A percentile compares a stretch with the other conserved stretches of the same genome.
Conservation (phyloP, 1,139 yeast genomes). For the Pneumocystis sp. region DNA sequence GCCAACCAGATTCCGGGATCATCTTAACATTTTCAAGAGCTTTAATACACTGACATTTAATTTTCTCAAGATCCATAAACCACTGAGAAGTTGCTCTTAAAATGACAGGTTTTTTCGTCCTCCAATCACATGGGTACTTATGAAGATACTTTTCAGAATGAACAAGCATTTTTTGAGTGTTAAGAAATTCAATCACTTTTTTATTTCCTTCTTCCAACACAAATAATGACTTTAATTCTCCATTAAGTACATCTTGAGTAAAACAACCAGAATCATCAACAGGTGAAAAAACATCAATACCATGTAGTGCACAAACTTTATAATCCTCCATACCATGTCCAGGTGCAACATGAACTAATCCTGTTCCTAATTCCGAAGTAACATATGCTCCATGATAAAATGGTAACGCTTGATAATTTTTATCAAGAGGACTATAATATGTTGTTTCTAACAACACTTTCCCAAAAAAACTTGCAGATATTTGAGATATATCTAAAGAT, state of each 20-base stretch:
- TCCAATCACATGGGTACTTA: constrained; percentile 94
- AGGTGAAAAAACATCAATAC: constrained; percentile 52
- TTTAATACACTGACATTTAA: constrained; percentile 46
- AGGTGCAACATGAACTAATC: constrained; percentile 92
- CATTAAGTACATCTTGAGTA: constrained; percentile 34
- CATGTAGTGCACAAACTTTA: constrained; percentile 44
- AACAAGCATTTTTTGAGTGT: constrained; percentile 28
- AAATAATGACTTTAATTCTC: constrained; percentile 38
- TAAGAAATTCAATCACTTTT: constrained; percentile 32
- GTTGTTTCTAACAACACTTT: constrained; percentile 23
- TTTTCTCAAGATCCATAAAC: constrained; percentile 74
- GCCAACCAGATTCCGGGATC: constrained; percentile 37
- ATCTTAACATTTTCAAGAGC: constrained; percentile 53
- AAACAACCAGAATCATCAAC: constrained; percentile 66
- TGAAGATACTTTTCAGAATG: constrained; percentile 45
- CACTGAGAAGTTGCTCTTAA: constrained; percentile 94
- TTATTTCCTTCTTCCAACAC: constrained; percentile 50
- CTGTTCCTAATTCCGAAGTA: constrained; percentile 72
- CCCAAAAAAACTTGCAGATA: neutral
- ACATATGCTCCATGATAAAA: constrained; percentile 73
- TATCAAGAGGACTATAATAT: constrained; percentile 31
- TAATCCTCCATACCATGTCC: constrained; percentile 97
- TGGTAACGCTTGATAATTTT: constrained; percentile 50
- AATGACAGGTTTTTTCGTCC: constrained; percentile 88
- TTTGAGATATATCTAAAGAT: constrained; percentile 12